Evolutionary conservation across 768 basidiomycete genomes (phyloP).

Genomic region (Suillus subalutaceus): DNA sequence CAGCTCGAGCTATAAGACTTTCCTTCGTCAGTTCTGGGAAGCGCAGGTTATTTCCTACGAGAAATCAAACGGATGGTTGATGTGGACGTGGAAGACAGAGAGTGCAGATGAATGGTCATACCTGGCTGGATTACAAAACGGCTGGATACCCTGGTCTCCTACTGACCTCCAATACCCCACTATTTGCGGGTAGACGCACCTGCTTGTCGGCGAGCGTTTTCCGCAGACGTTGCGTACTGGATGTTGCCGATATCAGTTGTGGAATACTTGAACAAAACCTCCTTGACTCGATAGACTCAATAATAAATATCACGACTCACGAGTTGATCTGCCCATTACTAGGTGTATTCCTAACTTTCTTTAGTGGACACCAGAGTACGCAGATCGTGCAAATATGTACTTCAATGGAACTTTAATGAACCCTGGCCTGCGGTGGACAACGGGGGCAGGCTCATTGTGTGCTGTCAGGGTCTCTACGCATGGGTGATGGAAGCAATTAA

Average conservation of each 20-base stretch:
- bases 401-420: too few species aligned
- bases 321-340: too few species aligned
- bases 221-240: background rate
- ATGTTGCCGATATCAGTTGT: background rate
- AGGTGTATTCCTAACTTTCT: too few species aligned
- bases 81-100: slow-evolving; percentile 88
- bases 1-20: slow-evolving; percentile 77
- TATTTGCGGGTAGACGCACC: slow-evolving; percentile 51
- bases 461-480: too few species aligned
- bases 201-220: too few species aligned
- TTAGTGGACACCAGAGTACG: too few species aligned
- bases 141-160: slow-evolving; percentile 80
- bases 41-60: slow-evolving; percentile 80
- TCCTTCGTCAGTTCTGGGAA: slow-evolving; percentile 82
- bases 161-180: slow-evolving; percentile 54
- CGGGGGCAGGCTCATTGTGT: too few species aligned
- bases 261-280: background rate
- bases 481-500: too few species aligned
- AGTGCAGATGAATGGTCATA: slow-evolving; percentile 90
- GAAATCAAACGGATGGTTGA: slow-evolving; percentile 71
- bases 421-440: too few species aligned
- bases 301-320: too few species aligned
- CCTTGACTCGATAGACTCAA: too few species aligned
- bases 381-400: too few species aligned
- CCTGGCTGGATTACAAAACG: slow-evolving; percentile 73